Evolutionary conservation across 1,284 basidiomycete species (phyloP), one percentile per base, ranked within the genome.

Genomic region (Moesziomyces sp.): DNA sequence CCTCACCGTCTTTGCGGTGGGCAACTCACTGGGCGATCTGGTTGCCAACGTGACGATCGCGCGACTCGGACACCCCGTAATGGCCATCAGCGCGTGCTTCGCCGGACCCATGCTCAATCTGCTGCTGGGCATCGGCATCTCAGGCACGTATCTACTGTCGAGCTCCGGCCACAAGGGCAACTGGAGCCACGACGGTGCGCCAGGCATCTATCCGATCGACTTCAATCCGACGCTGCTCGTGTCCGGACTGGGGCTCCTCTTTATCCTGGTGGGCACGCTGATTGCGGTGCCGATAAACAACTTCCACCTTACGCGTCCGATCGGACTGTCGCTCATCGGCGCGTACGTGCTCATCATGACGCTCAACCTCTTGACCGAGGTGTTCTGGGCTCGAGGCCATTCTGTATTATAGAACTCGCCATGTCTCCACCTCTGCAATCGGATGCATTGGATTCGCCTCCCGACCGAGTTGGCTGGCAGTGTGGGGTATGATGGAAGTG

Each of bases 21-120:
- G 96, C 23, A 98, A 98, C 85, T 95, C 93, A 34, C 88, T 97
- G 8, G 96, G 95, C 1, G 96, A 99, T 85, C 89, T 98, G 19
- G 95, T 99, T 3, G 95, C 96, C 38, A 98, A 99, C 85, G 91
- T 94, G 85, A 95, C 93, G 50, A 80, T 84, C 93, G 81, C 81
- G 8, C 52, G 75, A 19, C 58, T 81, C 23, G 81, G 80, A 5
- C 81, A 82, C 58, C 82, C 82, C 1, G 66, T 79, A 38, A 83
- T 84, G 83, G 82, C 83, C 21, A 93, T 96, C 85, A 92, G 93
- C 8, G 94, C 92, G 0, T 97, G 94, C 84, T 95, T 95, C 78
- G 93, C 93, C 52, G 92, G 93, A 1, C 94, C 94, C 0, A 94
- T 99, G 93, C 90, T 98, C 76, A 99, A 97, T 86, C 93, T 99